These are phyloP conservation scores for Hirsutella rhossiliensis DNA, from an alignment of 2,329 filamentous ascomycete genomes.

Conservation along the genomic window DNA sequence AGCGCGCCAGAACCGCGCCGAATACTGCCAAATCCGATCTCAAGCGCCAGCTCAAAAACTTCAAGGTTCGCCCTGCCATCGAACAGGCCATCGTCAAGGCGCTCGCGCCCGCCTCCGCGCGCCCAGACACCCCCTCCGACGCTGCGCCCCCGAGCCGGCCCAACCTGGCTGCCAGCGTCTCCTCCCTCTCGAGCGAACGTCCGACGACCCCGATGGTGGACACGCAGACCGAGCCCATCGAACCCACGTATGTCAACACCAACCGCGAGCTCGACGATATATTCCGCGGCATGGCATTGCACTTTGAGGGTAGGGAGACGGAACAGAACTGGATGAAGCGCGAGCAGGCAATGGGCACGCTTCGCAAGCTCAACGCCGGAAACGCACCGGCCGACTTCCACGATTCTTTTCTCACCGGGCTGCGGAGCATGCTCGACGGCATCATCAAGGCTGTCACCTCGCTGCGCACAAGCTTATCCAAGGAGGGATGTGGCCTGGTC, in stretches of 20 bases:
- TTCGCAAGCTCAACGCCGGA: slow-evolving; percentile 69
- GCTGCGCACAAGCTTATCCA: slow-evolving; percentile 78
- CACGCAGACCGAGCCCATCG: slow-evolving; percentile 54
- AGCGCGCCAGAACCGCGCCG: slow-evolving; percentile 52
- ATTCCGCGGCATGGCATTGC: slow-evolving; percentile 65
- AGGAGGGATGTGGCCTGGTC: slow-evolving; percentile 70
- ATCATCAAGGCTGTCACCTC: slow-evolving; percentile 79
- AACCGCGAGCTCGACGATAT: slow-evolving; percentile 80
- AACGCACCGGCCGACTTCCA: slow-evolving; percentile 72
- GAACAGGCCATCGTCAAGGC: slow-evolving; percentile 69
- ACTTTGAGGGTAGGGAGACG: slow-evolving; percentile 79
- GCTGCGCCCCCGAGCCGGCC: slow-evolving; percentile 28
- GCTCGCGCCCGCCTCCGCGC: slow-evolving; percentile 41
- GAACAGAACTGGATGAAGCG: slow-evolving; percentile 86
- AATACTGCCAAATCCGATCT: slow-evolving; percentile 78
- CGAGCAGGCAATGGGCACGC: slow-evolving; percentile 66
- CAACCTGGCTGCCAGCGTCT: slow-evolving; percentile 37
- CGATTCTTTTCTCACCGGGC: slow-evolving; percentile 53
- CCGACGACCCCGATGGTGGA: slow-evolving; percentile 53
- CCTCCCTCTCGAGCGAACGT: slow-evolving; percentile 35
- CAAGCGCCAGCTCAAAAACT: slow-evolving; percentile 72
- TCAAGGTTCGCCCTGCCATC: slow-evolving; percentile 79
- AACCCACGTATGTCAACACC: slow-evolving; percentile 75
- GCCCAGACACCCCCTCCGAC: slow-evolving; percentile 28
- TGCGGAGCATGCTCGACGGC: slow-evolving; percentile 70